Conservation (phyloP, 495 filamentous ascomycete species). For the Podospora bellae-mahoneyi region DNA sequence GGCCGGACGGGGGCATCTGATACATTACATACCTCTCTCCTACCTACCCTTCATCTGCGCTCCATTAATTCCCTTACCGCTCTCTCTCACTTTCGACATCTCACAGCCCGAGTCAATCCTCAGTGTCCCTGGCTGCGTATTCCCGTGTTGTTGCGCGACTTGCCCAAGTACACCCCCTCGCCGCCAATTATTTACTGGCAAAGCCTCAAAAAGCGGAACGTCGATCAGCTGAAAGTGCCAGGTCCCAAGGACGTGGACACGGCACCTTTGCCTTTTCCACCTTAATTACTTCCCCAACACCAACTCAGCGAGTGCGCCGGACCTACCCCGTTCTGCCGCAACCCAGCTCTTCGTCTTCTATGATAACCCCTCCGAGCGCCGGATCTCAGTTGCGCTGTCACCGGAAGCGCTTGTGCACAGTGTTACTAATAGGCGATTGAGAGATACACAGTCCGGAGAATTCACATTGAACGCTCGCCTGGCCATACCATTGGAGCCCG, state of each 20-base stretch:
- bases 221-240: constrained; percentile 4
- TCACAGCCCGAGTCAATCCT: not conserved
- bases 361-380: not conserved
- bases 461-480: not conserved
- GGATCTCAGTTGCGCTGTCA: not conserved
- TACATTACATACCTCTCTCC: not conserved
- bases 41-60: not conserved
- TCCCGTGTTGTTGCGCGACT: not conserved
- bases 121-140: not conserved
- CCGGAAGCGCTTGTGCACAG: not conserved
- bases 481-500: not conserved
- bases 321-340: not conserved
- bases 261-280: constrained; percentile 38
- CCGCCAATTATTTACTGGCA: not conserved
- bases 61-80: not conserved
- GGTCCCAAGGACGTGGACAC: constrained; percentile 1
- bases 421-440: not conserved
- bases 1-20: not conserved
- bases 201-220: constrained; percentile 1
- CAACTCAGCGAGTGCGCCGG: not conserved
- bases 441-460: not conserved
- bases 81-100: not conserved
- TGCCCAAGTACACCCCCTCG: not conserved
- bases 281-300: constrained; percentile 32
- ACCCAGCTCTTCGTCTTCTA: not conserved